Percentiles rank a stretch among this genome's conserved stretches.
These are phyloP conservation scores for Trypanosoma caninum DNA, from an alignment of 208 protist genomes.

Conservation along the genomic window DNA sequence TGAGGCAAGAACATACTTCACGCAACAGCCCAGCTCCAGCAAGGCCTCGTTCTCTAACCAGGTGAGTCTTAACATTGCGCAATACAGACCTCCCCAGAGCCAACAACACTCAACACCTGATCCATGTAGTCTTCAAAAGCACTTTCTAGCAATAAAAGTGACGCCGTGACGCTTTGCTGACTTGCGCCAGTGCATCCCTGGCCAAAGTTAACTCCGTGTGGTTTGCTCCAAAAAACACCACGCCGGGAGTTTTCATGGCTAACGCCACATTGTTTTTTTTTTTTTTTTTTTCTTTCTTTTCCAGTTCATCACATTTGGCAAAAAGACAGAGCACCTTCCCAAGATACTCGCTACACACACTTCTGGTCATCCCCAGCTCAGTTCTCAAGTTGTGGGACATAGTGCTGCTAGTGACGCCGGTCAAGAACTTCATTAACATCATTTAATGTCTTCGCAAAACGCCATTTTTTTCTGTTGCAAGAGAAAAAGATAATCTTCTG, in stretches of 20 bases:
- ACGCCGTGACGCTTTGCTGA: conserved; percentile 37
- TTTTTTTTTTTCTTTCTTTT: conserved; percentile 10
- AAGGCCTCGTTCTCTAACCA: conserved; percentile 48
- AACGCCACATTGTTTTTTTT: too few species aligned
- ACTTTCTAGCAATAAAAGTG: conserved; percentile 40
- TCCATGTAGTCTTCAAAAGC: conserved; percentile 44
- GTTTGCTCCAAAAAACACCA: conserved; percentile 27
- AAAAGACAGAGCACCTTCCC: conserved; percentile 32
- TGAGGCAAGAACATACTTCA: conserved; percentile 7
- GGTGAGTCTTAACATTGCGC: conserved; percentile 33
- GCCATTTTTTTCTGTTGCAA: neutral
- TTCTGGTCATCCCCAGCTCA: conserved; percentile 26
- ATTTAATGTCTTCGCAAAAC: neutral
- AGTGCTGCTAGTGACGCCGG: conserved; percentile 12
- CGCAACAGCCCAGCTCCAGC: conserved; percentile 25
- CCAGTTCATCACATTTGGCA: conserved; percentile 51
- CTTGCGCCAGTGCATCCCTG: conserved; percentile 61
- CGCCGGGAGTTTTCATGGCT: conserved; percentile 14
- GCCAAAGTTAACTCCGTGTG: conserved; percentile 42
- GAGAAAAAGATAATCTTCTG: neutral
- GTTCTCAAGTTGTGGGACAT: conserved; percentile 23
- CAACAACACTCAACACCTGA: conserved; percentile 42
- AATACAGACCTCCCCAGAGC: conserved; percentile 43
- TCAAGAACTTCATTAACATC: neutral
- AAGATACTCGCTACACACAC: conserved; percentile 28